These are phyloP conservation scores for Alopecurus myosuroides DNA, from an alignment of 176 grass and related monocot species.

Conservation along the genomic window DNA sequence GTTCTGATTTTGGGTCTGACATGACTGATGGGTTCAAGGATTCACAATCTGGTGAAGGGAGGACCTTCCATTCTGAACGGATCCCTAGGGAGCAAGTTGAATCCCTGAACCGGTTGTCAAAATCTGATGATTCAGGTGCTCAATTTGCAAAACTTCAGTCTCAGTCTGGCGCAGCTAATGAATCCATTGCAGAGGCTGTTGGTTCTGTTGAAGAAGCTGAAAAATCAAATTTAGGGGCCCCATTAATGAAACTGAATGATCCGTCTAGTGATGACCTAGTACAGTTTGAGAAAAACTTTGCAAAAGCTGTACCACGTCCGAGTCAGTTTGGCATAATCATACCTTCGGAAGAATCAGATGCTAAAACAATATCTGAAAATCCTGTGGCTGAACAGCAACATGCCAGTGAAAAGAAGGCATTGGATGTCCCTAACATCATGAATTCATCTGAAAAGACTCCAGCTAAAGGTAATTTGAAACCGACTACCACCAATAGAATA, in stretches of 20 bases:
- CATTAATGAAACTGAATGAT: conserved; percentile 31
- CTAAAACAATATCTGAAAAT: conserved; percentile 15
- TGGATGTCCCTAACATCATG: neutral
- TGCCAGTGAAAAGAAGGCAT: neutral
- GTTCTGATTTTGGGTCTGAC: conserved; percentile 69
- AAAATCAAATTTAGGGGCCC: conserved; percentile 31
- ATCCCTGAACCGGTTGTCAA: neutral
- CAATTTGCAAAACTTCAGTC: conserved; percentile 74
- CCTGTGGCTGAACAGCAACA: conserved; percentile 14
- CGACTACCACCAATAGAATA: neutral
- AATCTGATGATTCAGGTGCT: conserved; percentile 37
- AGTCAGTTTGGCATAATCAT: conserved; percentile 24
- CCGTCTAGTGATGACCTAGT: conserved; percentile 42
- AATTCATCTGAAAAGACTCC: conserved; percentile 31
- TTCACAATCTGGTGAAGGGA: conserved; percentile 36
- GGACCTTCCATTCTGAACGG: conserved; percentile 78
- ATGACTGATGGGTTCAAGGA: conserved; percentile 44
- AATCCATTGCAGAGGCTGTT: conserved; percentile 51
- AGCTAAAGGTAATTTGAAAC: conserved; percentile 41
- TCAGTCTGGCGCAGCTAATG: conserved; percentile 42
- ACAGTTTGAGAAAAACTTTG: conserved; percentile 52
- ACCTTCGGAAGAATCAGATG: conserved; percentile 23
- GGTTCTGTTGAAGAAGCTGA: conserved; percentile 48
- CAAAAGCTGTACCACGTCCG: neutral
- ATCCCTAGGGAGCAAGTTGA: conserved; percentile 2